Evolutionary conservation across 129 eudicot genomes (phyloP).

Genomic region (Logfia minima): DNA sequence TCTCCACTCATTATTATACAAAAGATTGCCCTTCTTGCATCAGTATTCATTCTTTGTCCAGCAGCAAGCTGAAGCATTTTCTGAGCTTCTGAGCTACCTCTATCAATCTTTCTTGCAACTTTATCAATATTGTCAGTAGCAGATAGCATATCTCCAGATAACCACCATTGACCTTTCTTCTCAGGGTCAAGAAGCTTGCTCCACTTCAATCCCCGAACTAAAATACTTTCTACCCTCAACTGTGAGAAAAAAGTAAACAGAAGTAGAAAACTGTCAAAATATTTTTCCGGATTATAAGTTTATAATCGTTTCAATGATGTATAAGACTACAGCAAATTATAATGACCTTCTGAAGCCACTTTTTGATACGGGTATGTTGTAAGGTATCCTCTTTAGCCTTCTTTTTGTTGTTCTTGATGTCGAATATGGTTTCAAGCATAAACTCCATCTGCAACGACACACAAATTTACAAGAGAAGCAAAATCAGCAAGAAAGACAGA

Average conservation of each 20-base stretch:
- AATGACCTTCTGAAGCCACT: conserved; percentile 85
- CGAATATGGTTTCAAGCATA: conserved; percentile 88
- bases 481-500: background rate
- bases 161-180: conserved; percentile 96
- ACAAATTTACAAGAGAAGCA: conserved; percentile 24
- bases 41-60: conserved; percentile 82
- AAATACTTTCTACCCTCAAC: conserved; percentile 68
- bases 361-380: conserved; percentile 77
- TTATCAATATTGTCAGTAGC: conserved; percentile 39
- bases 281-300: background rate
- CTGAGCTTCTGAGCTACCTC: conserved; percentile 68
- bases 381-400: conserved; percentile 68
- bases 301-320: background rate
- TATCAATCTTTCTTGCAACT: conserved; percentile 66
- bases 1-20: conserved; percentile 89
- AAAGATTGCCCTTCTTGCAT: conserved; percentile 82
- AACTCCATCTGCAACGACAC: conserved; percentile 72
- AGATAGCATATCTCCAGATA: conserved; percentile 54
- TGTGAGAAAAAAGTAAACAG: conserved; percentile 27
- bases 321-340: conserved; percentile 6
- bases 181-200: conserved; percentile 82
- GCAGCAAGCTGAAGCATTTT: conserved; percentile 89
- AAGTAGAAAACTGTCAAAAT: background rate
- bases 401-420: conserved; percentile 84
- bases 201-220: conserved; percentile 76